phyloP scores from a whole-genome alignment of 78 protist genomes.

The Polysphondylium violaceum region DNA sequence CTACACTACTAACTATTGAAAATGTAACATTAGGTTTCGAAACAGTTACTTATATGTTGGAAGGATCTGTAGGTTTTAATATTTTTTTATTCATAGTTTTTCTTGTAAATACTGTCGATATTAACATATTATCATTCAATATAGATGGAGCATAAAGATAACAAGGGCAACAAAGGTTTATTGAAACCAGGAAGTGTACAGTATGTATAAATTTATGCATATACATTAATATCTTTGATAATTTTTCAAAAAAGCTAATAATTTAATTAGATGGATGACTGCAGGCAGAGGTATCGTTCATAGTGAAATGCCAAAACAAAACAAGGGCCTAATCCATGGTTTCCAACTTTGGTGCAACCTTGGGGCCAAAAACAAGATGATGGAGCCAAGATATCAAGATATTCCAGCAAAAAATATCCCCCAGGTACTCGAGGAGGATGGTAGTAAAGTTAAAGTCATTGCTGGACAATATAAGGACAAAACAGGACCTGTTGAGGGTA shows the following conservation, averaged over 20 bases:
- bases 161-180: slow-evolving; percentile 73
- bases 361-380: slow-evolving; percentile 86
- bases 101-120: too few species aligned
- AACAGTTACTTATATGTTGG: slow-evolving; percentile 88
- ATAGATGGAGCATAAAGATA: slow-evolving; percentile 84
- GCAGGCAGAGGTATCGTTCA: slow-evolving; percentile 92
- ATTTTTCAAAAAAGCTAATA: background rate
- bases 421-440: background rate
- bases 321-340: slow-evolving; percentile 52
- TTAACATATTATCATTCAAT: too few species aligned
- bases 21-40: slow-evolving; percentile 57
- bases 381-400: slow-evolving; percentile 88
- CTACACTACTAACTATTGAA: background rate
- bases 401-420: slow-evolving; percentile 49
- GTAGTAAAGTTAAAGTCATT: slow-evolving; percentile 19
- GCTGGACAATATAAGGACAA: slow-evolving; percentile 51
- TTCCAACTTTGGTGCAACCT: slow-evolving; percentile 91
- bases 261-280: slow-evolving; percentile 85
- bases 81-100: too few species aligned
- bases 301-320: slow-evolving; percentile 71
- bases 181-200: slow-evolving; percentile 72
- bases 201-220: background rate
- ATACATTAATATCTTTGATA: too few species aligned
- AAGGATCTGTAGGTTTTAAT: too few species aligned
- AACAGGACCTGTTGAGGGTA: slow-evolving; percentile 40